These are phyloP conservation scores for Moricandia moricandioides DNA, from an alignment of 345 rosid species.

Conservation along the genomic window DNA sequence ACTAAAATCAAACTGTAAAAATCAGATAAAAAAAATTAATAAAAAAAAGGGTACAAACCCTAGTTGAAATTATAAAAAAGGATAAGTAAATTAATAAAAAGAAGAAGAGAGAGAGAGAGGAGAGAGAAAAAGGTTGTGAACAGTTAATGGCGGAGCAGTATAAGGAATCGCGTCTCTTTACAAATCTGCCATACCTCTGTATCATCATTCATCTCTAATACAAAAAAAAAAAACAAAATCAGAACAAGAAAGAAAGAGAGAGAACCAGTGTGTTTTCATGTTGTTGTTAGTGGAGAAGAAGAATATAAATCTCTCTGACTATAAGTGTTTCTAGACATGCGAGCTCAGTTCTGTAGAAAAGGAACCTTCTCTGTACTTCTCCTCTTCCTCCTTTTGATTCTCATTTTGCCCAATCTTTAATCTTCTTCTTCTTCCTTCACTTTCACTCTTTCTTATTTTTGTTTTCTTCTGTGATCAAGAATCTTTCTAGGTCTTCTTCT, in stretches of 20 bases:
- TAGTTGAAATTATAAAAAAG: conserved; percentile 11
- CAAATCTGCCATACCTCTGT: not conserved
- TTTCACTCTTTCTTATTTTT: conserved; percentile 8
- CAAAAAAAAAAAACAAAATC: not conserved
- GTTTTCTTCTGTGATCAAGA: conserved; percentile 22
- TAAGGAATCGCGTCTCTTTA: conserved; percentile 37
- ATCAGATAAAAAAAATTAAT: not conserved
- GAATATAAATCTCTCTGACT: not conserved
- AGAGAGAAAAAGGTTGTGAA: conserved; percentile 35
- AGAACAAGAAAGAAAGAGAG: conserved; percentile 1
- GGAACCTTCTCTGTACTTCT: conserved; percentile 66
- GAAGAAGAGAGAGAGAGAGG: not conserved
- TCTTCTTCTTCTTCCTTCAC: not conserved
- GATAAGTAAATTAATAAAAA: not conserved
- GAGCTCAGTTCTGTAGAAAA: conserved; percentile 53
- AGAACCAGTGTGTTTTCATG: not conserved
- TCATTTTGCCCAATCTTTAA: conserved; percentile 63
- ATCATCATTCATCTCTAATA: not conserved
- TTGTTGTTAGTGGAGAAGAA: not conserved
- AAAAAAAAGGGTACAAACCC: not conserved
- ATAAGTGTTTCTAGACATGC: conserved; percentile 25
- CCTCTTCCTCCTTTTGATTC: conserved; percentile 46
- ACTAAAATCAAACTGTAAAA: not conserved
- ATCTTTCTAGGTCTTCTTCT: not conserved
- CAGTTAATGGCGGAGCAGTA: conserved; percentile 33